Evolutionary conservation across 495 filamentous ascomycete species (phyloP).

Genomic region (Aspergillus biplanus): DNA sequence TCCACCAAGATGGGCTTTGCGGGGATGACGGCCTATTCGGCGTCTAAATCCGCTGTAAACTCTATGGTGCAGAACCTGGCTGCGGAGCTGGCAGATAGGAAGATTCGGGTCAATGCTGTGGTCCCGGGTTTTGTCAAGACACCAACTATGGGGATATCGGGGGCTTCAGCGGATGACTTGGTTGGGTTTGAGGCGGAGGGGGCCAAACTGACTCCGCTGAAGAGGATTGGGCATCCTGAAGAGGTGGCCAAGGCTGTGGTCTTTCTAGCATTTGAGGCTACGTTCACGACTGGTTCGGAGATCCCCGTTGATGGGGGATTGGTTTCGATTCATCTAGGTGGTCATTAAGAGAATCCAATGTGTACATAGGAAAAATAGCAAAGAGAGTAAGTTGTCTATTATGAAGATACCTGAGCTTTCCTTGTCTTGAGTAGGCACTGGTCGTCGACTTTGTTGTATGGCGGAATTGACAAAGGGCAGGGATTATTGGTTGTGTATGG

Average conservation of each 20-base stretch:
- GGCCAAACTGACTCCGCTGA: conserved; percentile 5
- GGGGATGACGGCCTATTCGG: conserved; percentile 12
- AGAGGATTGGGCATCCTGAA: conserved; percentile 8
- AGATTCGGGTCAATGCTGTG: conserved; percentile 19
- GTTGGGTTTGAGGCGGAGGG: conserved; percentile 16
- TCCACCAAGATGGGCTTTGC: conserved; percentile 12
- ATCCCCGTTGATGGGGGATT: conserved; percentile 15
- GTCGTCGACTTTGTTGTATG: too few relatives aligned
- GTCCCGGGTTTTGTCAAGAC: conserved; percentile 18
- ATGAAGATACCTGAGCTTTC: too few relatives aligned
- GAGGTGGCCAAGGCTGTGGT: conserved; percentile 18
- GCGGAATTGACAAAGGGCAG: too few relatives aligned
- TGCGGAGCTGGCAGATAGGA: conserved; percentile 9
- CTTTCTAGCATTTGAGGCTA: conserved; percentile 18
- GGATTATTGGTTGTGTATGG: too few relatives aligned
- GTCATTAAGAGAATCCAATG: background rate
- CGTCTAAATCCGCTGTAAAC: conserved; percentile 11
- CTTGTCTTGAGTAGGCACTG: too few relatives aligned
- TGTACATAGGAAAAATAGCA: too few relatives aligned
- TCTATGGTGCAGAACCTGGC: conserved; percentile 17
- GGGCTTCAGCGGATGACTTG: conserved; percentile 9
- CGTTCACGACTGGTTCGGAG: conserved; percentile 15
- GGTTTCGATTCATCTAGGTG: conserved; percentile 1
- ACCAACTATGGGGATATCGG: conserved; percentile 17
- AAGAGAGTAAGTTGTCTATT: too few relatives aligned